phyloP scores from a whole-genome alignment of 495 filamentous ascomycete species.

The Annulohypoxylon stygium region DNA sequence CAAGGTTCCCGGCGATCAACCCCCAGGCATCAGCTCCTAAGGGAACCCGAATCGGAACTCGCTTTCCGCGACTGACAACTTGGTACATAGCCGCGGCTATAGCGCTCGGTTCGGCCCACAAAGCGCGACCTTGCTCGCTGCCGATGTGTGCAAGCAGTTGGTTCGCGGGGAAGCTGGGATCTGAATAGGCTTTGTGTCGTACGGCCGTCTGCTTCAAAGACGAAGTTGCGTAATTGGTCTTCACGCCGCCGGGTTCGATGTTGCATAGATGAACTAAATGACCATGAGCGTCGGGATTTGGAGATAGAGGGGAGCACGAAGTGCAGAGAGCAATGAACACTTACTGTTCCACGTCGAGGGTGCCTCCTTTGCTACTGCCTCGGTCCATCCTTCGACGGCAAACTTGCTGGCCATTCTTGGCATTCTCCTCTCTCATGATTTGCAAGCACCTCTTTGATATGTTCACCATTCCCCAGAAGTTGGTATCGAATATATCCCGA shows the following conservation, averaged over 20 bases:
- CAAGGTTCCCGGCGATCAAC: slow-evolving; percentile 49
- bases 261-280: slow-evolving; percentile 59
- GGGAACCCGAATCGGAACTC: slow-evolving; percentile 60
- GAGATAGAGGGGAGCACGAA: not conserved
- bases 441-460: slow-evolving; percentile 61
- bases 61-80: slow-evolving; percentile 52
- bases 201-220: slow-evolving; percentile 40
- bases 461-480: slow-evolving; percentile 66
- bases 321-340: slow-evolving; percentile 17
- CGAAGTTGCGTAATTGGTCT: slow-evolving; percentile 58
- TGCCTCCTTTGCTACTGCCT: slow-evolving; percentile 65
- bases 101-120: slow-evolving; percentile 54
- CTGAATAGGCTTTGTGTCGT: slow-evolving; percentile 57
- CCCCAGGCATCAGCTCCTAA: slow-evolving; percentile 60
- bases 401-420: slow-evolving; percentile 60
- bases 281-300: not conserved
- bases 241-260: slow-evolving; percentile 65
- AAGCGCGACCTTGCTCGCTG: slow-evolving; percentile 47
- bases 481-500: slow-evolving; percentile 62
- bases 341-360: slow-evolving; percentile 64
- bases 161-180: slow-evolving; percentile 53
- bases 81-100: slow-evolving; percentile 57
- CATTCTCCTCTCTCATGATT: slow-evolving; percentile 61
- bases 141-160: slow-evolving; percentile 52
- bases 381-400: slow-evolving; percentile 68